Base-by-base conservation (phyloP, 2,329 filamentous ascomycete species). In the Chaetothyriales sp. region DNA sequence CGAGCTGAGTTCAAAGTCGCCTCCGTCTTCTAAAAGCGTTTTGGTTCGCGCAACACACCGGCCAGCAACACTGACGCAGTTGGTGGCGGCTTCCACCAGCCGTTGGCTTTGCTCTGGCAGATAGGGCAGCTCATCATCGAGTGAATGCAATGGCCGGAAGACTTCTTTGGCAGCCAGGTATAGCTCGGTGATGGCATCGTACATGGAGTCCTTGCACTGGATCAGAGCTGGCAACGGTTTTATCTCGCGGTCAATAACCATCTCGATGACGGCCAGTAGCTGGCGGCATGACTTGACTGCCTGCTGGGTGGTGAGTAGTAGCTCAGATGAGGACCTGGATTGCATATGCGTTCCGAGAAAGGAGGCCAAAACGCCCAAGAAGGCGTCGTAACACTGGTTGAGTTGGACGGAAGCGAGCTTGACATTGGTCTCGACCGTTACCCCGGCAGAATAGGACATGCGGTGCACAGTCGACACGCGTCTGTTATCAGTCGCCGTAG, bases 331-430 rank as follows among this genome's bases (percentile, higher is more conserved):
- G 6, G 88, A 92, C 55, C 92, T 83, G n/a, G 89, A 92, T 64
- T 95, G 88, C 53, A 95, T 74, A 66, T 95, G 87, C 51, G 95
- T 76, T 15, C 92, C 92, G 64, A 96, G 90, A 65, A 96, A 95
- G 3, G 87, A 93, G 48, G 86, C 90, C 48, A 98, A 78, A 62
- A 89, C 84, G 5, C 89, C 92, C 49, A 98, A 72, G 62, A 96
- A 95, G 6, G 79, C 79, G 68, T 96, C 89, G 68, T 95, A 88
- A 48, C 81, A 84, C 47, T 77, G 73, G 61, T 80, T 84, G 47
- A 96, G 76, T 59, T 82, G 82, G 65, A 89, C 84, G 1, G 89
- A 95, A 32, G 92, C 86, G 53, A 95, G 74, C 60, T 85, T 84
- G 54, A 81, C 78, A 55, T 81, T 78, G 55, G 76, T 75, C 32